Conservation (phyloP, 2,329 filamentous ascomycete species). For the Ambrosiella cleistominuta region DNA sequence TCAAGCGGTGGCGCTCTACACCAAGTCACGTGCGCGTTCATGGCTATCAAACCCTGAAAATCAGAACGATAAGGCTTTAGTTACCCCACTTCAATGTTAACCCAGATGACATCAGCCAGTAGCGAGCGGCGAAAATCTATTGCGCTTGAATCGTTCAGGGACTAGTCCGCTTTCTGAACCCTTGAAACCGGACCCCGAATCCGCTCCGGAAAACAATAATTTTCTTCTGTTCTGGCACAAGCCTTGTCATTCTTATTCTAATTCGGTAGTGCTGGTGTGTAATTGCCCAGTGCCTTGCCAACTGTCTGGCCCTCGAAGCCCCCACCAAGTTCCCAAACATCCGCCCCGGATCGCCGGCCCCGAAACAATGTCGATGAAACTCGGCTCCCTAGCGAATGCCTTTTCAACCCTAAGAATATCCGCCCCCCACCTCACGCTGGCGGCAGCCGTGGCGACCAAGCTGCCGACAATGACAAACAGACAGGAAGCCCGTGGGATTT, state of each 20-base stretch:
- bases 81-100: neutral
- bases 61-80: neutral
- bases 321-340: neutral
- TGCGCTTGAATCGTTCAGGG: neutral
- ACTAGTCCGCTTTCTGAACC: neutral
- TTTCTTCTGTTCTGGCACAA: neutral
- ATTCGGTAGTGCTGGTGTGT: neutral
- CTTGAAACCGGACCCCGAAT: neutral
- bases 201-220: neutral
- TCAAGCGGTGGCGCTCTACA: conserved; percentile 2
- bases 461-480: conserved; percentile 18
- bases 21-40: conserved; percentile 7
- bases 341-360: neutral
- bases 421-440: conserved; percentile 21
- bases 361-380: conserved; percentile 24
- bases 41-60: neutral
- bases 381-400: conserved; percentile 29
- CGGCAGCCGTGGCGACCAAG: conserved; percentile 17
- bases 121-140: neutral
- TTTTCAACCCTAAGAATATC: conserved; percentile 32
- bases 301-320: neutral
- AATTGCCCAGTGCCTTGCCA: neutral
- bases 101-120: neutral
- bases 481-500: conserved; percentile 47
- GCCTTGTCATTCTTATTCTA: neutral